These are phyloP conservation scores for Gossypium davidsonii DNA, from an alignment of 441 rosid genomes.

Conservation along the genomic window DNA sequence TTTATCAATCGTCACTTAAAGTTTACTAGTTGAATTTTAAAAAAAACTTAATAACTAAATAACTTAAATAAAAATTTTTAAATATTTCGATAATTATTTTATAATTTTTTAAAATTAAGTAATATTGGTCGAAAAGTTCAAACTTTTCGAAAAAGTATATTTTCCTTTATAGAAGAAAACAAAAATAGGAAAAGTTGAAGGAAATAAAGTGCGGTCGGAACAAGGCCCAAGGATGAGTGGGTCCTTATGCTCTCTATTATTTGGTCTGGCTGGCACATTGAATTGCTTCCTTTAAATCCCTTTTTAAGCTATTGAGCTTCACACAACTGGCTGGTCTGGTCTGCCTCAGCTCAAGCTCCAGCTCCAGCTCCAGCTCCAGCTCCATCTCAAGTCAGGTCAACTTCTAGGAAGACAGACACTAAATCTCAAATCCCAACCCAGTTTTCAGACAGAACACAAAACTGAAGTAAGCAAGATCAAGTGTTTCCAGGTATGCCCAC, in stretches of 20 bases:
- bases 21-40: accelerated
- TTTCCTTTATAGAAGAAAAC: neutral
- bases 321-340: neutral
- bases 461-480: neutral
- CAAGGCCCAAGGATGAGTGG: neutral
- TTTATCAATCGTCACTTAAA: no score
- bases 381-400: neutral
- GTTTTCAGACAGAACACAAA: neutral
- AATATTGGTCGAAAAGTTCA: no score
- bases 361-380: neutral
- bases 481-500: conserved; percentile 4
- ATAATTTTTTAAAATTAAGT: no score
- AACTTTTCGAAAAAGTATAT: neutral
- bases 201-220: neutral
- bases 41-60: no score
- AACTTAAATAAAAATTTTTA: neutral
- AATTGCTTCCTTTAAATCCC: neutral
- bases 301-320: neutral
- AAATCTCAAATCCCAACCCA: neutral
- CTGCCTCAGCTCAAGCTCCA: neutral
- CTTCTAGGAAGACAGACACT: neutral
- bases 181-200: neutral
- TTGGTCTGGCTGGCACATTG: neutral
- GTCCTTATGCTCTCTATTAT: neutral
- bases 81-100: neutral